Evolutionary conservation across 495 filamentous ascomycete species (phyloP), one percentile per base, ranked within the genome.

Genomic region (Tetracladium setigerum): DNA sequence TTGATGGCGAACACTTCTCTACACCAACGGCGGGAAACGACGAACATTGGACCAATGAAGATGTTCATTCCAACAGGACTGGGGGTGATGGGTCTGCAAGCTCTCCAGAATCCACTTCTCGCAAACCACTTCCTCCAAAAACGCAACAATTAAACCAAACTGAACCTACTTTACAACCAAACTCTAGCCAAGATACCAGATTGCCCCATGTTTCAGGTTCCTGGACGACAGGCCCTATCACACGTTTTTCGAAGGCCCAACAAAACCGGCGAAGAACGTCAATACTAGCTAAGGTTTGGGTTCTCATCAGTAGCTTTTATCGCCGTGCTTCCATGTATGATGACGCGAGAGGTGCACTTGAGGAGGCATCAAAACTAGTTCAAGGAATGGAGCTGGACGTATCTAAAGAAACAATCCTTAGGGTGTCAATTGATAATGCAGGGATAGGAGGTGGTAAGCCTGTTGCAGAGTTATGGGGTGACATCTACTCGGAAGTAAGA

Each of bases 231-330:
- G 46, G 15, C 38, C 73, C 73, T 14, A 58, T 61, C 5, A 70
- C 76, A 16, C 68, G 73, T 33, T 76, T 78, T 49, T 55, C 74
- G 1, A 66, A 66, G 33, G 64, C 68, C 0, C 70, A 78, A 51
- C 58, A 62, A 35, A 71, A 75, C 50, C 77, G 78, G 43, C 78
- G 77, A 48, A 71, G 81, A 17, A 72, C 73, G 30, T 72, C 72
- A 5, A 63, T 83, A 55, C 72, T 95, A 5, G 70, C 84, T n/a
- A 81, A 79, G 44, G 79, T 95, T 17, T 98, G 92, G 92, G 73
- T 95, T 11, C 82, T 89, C 49, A 89, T 95, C 39, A 82, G 87
- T 2, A 82, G 82, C 0, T 78, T 96, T 44, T 97, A 98, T 57
- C 79, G 89, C 18, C 78, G 87, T 38, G 87, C 90, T 10, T 79